Percentiles rank a stretch among this genome's conserved stretches.
Evolutionary conservation across 345 rosid species (phyloP).

Genomic region (Brassica nigra): DNA sequence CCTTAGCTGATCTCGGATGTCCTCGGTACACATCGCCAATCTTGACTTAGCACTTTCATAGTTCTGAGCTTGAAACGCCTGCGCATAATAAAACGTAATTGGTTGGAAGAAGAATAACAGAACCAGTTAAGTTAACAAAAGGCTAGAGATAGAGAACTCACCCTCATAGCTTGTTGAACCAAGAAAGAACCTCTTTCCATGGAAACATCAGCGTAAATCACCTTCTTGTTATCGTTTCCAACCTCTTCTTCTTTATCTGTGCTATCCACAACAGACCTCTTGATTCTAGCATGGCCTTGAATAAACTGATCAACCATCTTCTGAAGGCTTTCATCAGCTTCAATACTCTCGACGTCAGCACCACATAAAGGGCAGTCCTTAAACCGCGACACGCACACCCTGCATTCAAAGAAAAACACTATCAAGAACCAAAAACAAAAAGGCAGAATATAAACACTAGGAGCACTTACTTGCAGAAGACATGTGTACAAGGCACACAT

Average conservation of each 20-base stretch:
- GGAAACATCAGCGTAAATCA: conserved; percentile 89
- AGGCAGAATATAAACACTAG: neutral
- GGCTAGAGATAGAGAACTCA: conserved; percentile 44
- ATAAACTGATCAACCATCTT: conserved; percentile 79
- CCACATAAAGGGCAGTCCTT: conserved; percentile 96
- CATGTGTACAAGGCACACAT: conserved; percentile 91
- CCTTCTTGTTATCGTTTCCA: conserved; percentile 51
- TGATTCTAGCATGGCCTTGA: conserved; percentile 95
- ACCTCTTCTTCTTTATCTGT: conserved; percentile 54
- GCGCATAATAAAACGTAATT: neutral
- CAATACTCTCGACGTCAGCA: conserved; percentile 83
- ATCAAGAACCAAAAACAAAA: conserved; percentile 5
- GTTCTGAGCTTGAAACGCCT: conserved; percentile 89
- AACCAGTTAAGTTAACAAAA: neutral
- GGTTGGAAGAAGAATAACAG: no score
- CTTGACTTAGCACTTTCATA: conserved; percentile 94
- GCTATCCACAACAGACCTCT: conserved; percentile 59
- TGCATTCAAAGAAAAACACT: conserved; percentile 32
- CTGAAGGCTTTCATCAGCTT: conserved; percentile 76
- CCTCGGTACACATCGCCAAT: conserved; percentile 76
- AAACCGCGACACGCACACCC: conserved; percentile 74
- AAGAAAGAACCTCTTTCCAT: conserved; percentile 95
- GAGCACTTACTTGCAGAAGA: conserved; percentile 78
- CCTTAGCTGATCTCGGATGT: conserved; percentile 73
- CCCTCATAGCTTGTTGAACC: conserved; percentile 98